These are phyloP conservation scores for Moringa oleifera DNA, from an alignment of 345 rosid species.

Conservation along the genomic window DNA sequence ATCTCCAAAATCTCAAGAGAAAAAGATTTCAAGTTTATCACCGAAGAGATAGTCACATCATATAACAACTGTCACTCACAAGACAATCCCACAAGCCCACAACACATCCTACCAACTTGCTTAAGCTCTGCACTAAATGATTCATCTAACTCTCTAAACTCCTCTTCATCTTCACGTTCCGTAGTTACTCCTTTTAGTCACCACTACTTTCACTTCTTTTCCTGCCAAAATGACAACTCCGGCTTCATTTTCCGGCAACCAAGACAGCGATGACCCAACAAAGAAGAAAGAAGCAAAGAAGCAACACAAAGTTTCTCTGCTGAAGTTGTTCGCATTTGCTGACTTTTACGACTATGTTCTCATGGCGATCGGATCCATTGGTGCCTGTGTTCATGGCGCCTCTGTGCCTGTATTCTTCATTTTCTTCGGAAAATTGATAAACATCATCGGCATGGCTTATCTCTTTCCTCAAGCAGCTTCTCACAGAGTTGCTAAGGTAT, in stretches of 20 bases:
- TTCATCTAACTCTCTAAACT: background rate
- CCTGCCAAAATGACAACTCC: too few relatives aligned
- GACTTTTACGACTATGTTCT: conserved; percentile 71
- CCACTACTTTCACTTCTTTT: too few relatives aligned
- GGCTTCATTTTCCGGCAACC: background rate
- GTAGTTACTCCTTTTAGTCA: background rate
- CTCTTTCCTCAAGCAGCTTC: conserved; percentile 74
- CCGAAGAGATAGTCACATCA: background rate
- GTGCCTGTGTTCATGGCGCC: conserved; percentile 82
- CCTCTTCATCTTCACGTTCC: background rate
- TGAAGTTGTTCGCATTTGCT: conserved; percentile 76
- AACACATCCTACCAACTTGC: background rate
- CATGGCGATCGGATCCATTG: conserved; percentile 85
- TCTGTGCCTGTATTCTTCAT: conserved; percentile 94
- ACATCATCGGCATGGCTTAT: conserved; percentile 74
- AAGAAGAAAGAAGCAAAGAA: conserved; percentile 13
- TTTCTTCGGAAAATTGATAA: conserved; percentile 80
- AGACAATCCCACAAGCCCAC: too few relatives aligned
- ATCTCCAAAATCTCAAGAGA: background rate
- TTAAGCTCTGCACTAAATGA: background rate
- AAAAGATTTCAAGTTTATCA: background rate
- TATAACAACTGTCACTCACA: conserved; percentile 3
- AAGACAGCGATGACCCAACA: background rate
- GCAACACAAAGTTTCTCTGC: conserved; percentile 39
- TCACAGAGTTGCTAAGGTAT: conserved; percentile 85